Base-by-base conservation (phyloP, 2,329 filamentous ascomycete species). In the Didymosphaeria variabile region DNA sequence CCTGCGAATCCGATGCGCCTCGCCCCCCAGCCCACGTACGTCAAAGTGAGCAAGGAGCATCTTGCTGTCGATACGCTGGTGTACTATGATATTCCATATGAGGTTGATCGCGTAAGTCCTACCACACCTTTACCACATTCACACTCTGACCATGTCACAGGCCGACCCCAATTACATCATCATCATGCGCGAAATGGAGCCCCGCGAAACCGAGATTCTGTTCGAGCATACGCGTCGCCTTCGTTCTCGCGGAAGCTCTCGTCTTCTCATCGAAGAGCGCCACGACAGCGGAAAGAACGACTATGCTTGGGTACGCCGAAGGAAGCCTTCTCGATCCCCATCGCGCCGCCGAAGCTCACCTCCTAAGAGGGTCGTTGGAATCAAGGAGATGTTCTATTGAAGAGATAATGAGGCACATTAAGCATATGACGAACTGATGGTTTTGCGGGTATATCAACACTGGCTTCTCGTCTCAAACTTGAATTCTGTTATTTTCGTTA, bases 191-290 rank as follows among this genome's bases (percentile, higher is more conserved):
- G 82, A 84, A 62, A 82, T 84, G 78, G 79, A 80, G 64, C 77
- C 79, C 51, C 73, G 76, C 58, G 81, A 84, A 55, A 84, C 82
- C 5, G 81, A 84, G 45, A 75, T 83, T 29, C 71, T 84, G 32
- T 84, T 84, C 65, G 82, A 84, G 66, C 82, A 84, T 63, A 84
- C 82, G 15, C 77, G 77, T 15, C 79, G 81, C 26, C 74, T 84
- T 21, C 79, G 81, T 54, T 68, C 70, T 9, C 64, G 65, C 19
- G 74, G 75, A 29, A 34, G 57, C 31, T 65, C 64, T 32, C 76
- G 72, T 38, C 68, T 83, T 55, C 74, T 83, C 57, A 79, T 83
- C 52, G 80, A 83, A 64, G 73, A 79, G 23, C 76, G 77, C 15
- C 70, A 72, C 50, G 73, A 75, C 45, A 69, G 70, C 17, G 72